A percentile compares a stretch with the other conserved stretches of the same genome.
Evolutionary conservation across 306 rosid species (phyloP).

Genomic region (Sesbania bispinosa): DNA sequence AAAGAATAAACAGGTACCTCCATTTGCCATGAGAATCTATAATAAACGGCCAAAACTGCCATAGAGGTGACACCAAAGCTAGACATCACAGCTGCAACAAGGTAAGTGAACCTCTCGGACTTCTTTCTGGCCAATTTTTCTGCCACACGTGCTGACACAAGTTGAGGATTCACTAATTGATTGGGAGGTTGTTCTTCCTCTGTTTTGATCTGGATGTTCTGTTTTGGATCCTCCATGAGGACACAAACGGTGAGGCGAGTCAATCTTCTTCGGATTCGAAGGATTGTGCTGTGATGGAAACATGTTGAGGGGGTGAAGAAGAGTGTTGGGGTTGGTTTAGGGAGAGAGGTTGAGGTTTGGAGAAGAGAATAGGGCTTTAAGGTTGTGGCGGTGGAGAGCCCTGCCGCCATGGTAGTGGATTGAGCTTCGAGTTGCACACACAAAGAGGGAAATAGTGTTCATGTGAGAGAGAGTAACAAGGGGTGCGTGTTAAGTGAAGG

Average conservation of each 20-base stretch:
- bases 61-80: conserved; percentile 85
- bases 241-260: conserved; percentile 48
- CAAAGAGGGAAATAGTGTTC: too few species aligned
- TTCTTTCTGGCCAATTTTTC: conserved; percentile 60
- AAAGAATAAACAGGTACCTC: conserved; percentile 35
- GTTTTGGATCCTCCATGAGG: conserved; percentile 59
- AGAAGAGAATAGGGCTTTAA: conserved; percentile 39
- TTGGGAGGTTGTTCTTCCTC: not conserved
- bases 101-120: conserved; percentile 78
- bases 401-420: conserved; percentile 52
- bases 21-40: conserved; percentile 91
- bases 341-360: conserved; percentile 26
- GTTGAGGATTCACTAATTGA: conserved; percentile 26
- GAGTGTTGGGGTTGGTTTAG: conserved; percentile 27
- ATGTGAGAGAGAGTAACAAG: too few species aligned
- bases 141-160: conserved; percentile 36
- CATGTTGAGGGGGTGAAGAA: conserved; percentile 33
- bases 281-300: conserved; percentile 21
- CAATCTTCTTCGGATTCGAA: conserved; percentile 27
- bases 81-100: conserved; percentile 84
- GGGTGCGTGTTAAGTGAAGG: not conserved
- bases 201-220: conserved; percentile 19
- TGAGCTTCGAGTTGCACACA: not conserved
- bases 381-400: conserved; percentile 45
- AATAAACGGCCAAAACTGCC: conserved; percentile 86